These are phyloP conservation scores for Pinus albicaulis DNA, from an alignment of 75 land plant species.

Conservation along the genomic window DNA sequence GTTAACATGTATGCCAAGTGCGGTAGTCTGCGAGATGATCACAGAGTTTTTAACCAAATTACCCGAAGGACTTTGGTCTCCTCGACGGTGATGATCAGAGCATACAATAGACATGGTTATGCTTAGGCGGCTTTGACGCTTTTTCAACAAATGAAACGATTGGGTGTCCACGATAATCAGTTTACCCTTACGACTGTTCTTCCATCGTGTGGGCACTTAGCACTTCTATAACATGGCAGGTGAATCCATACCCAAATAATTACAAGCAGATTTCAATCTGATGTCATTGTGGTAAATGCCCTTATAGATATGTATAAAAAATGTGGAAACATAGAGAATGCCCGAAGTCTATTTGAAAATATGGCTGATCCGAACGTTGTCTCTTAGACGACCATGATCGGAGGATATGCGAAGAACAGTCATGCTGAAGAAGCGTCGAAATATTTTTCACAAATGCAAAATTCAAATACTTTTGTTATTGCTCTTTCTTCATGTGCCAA, in stretches of 20 bases:
- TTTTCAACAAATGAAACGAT: slow-evolving; percentile 2
- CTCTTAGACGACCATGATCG: slow-evolving; percentile 48
- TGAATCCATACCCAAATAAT: slow-evolving; percentile 32
- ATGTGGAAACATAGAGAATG: slow-evolving; percentile 50
- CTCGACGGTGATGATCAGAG: slow-evolving; percentile 57
- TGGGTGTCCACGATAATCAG: slow-evolving; percentile 35
- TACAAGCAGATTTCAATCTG: slow-evolving; percentile 25
- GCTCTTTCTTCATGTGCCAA: not conserved
- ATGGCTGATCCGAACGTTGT: slow-evolving; percentile 25
- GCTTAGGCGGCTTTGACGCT: slow-evolving; percentile 27
- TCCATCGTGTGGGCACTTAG: slow-evolving; percentile 41
- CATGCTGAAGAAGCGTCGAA: slow-evolving; percentile 26
- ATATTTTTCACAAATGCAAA: slow-evolving; percentile 27
- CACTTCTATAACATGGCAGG: slow-evolving; percentile 29
- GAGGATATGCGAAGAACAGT: slow-evolving; percentile 36
- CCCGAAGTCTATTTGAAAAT: slow-evolving; percentile 38
- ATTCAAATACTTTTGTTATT: not conserved
- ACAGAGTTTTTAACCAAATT: slow-evolving; percentile 31
- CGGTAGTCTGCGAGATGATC: slow-evolving; percentile 39
- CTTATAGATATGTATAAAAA: slow-evolving; percentile 66
- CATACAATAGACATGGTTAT: slow-evolving; percentile 27
- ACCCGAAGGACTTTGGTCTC: slow-evolving; percentile 15
- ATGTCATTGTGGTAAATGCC: slow-evolving; percentile 33
- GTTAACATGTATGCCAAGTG: slow-evolving; percentile 55
- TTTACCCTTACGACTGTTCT: slow-evolving; percentile 32